A percentile compares a stretch with the other conserved stretches of the same genome.
Evolutionary conservation across 352 stramenopile species (phyloP).

Genomic region (Pythium sp.): DNA sequence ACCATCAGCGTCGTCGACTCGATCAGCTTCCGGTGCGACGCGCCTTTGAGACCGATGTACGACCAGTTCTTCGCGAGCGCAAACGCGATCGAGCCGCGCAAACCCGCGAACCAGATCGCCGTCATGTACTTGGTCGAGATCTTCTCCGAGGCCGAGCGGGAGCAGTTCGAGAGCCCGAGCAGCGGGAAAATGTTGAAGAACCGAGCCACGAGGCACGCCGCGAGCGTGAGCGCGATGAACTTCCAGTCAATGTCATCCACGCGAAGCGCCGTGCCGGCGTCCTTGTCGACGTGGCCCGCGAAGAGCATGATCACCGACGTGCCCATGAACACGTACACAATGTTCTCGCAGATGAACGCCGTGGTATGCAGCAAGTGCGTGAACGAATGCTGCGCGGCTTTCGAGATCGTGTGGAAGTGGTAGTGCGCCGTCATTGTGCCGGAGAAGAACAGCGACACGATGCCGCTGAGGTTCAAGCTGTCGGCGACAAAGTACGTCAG

Average conservation of each 20-base stretch:
- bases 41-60: constrained; percentile 64
- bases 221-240: constrained; percentile 78
- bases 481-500: constrained; percentile 85
- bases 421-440: constrained; percentile 88
- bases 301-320: constrained; percentile 86
- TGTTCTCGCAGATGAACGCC: constrained; percentile 78
- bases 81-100: constrained; percentile 93
- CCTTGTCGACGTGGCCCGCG: constrained; percentile 57
- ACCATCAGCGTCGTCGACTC: constrained; percentile 87
- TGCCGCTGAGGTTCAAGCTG: constrained; percentile 83
- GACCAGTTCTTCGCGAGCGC: constrained; percentile 86
- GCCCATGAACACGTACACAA: constrained; percentile 88
- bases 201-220: constrained; percentile 62
- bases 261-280: constrained; percentile 49
- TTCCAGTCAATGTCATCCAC: constrained; percentile 80
- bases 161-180: constrained; percentile 70
- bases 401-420: constrained; percentile 84
- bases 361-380: constrained; percentile 82
- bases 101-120: constrained; percentile 91
- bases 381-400: constrained; percentile 79
- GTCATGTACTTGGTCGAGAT: constrained; percentile 77
- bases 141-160: constrained; percentile 42
- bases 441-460: constrained; percentile 94
- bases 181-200: constrained; percentile 82
- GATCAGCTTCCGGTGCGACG: constrained; percentile 75